Conservation (phyloP, 352 stramenopile species). For the Phytophthora sojae region DNA sequence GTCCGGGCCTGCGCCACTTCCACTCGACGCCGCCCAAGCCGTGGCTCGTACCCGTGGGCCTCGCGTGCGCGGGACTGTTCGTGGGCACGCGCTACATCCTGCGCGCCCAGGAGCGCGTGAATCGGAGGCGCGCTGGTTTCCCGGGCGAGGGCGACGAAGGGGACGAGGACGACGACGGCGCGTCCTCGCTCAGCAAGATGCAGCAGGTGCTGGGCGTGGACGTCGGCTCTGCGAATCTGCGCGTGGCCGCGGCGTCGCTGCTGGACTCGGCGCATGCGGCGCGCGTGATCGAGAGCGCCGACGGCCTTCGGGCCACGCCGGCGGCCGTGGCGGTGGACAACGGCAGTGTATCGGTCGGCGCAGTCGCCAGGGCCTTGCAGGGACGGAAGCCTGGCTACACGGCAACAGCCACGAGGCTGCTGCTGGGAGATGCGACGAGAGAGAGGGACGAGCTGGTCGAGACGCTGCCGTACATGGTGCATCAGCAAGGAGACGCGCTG, state of each 20-base stretch:
- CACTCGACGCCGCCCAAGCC: slow-evolving; percentile 61
- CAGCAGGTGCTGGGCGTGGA: slow-evolving; percentile 66
- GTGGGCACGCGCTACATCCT: slow-evolving; percentile 66
- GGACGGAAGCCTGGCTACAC: slow-evolving; percentile 68
- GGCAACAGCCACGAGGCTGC: slow-evolving; percentile 55
- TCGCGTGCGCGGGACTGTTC: slow-evolving; percentile 56
- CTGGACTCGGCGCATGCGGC: slow-evolving; percentile 22
- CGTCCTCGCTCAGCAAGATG: slow-evolving; percentile 27
- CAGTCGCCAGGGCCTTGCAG: slow-evolving; percentile 55
- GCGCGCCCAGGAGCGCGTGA: slow-evolving; percentile 66
- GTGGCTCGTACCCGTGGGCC: slow-evolving; percentile 57
- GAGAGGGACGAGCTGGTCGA: slow-evolving; percentile 44
- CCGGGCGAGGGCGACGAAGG: slow-evolving; percentile 52
- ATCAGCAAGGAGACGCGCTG: slow-evolving; percentile 27
- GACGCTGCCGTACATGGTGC: slow-evolving; percentile 53
- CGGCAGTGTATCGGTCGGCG: slow-evolving; percentile 56
- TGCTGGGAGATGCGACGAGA: slow-evolving; percentile 42
- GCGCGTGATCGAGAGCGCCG: slow-evolving; percentile 65
- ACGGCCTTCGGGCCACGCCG: slow-evolving; percentile 60
- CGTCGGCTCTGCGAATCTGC: slow-evolving; percentile 59
- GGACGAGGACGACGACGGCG: slow-evolving; percentile 23
- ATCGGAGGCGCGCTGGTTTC: slow-evolving; percentile 48
- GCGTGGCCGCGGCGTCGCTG: slow-evolving; percentile 51
- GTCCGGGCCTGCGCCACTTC: slow-evolving; percentile 43
- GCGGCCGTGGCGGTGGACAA: slow-evolving; percentile 72